Evolutionary conservation across 2,329 filamentous ascomycete species (phyloP).

Genomic region (Alternaria conjuncta): DNA sequence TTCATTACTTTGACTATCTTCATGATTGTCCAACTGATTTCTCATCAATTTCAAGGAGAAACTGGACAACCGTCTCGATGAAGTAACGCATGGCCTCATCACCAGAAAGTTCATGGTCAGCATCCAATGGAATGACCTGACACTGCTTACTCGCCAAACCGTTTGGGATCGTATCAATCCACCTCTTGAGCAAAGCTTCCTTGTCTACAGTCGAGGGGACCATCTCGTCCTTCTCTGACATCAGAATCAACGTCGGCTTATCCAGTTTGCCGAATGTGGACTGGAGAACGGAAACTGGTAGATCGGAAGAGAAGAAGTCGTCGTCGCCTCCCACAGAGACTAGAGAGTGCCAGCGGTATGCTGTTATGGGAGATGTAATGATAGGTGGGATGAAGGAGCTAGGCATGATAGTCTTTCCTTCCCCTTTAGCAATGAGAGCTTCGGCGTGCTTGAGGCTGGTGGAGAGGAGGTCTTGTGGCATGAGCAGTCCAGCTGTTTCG

Average conservation of each 20-base stretch:
- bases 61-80: not conserved
- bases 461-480: constrained; percentile 11
- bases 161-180: not conserved
- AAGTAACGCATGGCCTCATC: not conserved
- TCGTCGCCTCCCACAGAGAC: constrained; percentile 21
- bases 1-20: not conserved
- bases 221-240: constrained; percentile 24
- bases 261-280: constrained; percentile 10
- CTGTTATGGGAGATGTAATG: constrained; percentile 19
- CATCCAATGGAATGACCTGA: not conserved
- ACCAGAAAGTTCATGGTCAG: not conserved
- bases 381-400: constrained; percentile 10
- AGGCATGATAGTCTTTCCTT: constrained; percentile 12
- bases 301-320: constrained; percentile 26
- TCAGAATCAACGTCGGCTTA: constrained; percentile 15
- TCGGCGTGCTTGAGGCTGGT: constrained; percentile 10
- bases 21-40: not conserved
- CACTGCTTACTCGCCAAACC: not conserved
- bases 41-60: not conserved
- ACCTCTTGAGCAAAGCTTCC: constrained; percentile 2
- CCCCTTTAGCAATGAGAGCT: constrained; percentile 10
- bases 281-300: not conserved
- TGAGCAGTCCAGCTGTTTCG: constrained; percentile 19
- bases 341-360: constrained; percentile 27
- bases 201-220: constrained; percentile 19